A percentile compares a stretch with the other conserved stretches of the same genome.
Evolutionary conservation across 805 yeast genomes (phyloP).

Genomic region (Metschnikowia santaceciliae): DNA sequence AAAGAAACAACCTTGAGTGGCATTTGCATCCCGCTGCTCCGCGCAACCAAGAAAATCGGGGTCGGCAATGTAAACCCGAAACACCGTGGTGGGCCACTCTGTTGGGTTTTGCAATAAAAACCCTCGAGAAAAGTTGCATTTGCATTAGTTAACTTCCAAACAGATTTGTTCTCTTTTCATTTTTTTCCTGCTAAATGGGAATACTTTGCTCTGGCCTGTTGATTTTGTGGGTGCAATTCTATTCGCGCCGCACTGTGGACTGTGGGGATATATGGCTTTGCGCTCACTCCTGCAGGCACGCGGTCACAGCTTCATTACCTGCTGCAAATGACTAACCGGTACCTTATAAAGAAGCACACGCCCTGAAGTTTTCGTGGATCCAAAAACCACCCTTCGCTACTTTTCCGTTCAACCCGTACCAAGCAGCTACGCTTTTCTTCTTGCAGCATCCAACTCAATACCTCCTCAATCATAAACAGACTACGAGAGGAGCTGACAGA

Average conservation of each 20-base stretch:
- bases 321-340: conserved; percentile 1
- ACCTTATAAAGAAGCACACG: background rate
- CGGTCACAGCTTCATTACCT: background rate
- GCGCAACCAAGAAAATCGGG: conserved; percentile 3
- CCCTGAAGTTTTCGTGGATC: background rate
- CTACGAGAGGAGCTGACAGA: background rate
- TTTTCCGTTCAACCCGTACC: background rate
- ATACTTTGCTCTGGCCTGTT: background rate
- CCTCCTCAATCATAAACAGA: background rate
- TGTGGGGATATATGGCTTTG: conserved; percentile 4
- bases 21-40: conserved; percentile 4
- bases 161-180: background rate
- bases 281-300: conserved; percentile 1
- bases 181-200: background rate
- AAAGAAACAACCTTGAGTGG: conserved; percentile 3
- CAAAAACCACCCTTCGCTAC: too few relatives aligned
- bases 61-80: background rate
- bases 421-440: background rate
- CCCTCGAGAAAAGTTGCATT: too few relatives aligned
- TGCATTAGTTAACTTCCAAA: too few relatives aligned
- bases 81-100: background rate
- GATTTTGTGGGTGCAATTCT: background rate
- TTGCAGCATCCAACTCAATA: background rate
- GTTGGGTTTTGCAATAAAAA: background rate
- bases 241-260: conserved; percentile 3